phyloP scores from a whole-genome alignment of 495 filamentous ascomycete species.

The Penicillium maclennaniae region DNA sequence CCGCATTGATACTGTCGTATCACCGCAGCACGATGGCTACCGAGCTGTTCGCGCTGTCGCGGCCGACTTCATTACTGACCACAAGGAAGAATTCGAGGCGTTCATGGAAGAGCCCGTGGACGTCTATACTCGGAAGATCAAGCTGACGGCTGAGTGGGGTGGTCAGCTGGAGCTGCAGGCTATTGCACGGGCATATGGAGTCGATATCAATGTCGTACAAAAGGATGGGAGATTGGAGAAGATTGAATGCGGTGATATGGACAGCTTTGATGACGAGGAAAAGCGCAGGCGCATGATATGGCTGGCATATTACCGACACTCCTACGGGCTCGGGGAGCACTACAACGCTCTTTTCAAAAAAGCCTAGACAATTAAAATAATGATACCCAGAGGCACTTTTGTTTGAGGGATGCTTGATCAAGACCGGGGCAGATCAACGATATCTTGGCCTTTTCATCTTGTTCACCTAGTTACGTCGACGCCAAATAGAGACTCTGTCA shows the following conservation, averaged over 20 bases:
- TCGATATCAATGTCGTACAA: slow-evolving; percentile 83
- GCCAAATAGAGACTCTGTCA: slow-evolving; percentile 40
- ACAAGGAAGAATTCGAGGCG: slow-evolving; percentile 58
- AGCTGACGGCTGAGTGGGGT: slow-evolving; percentile 93
- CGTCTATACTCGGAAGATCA: slow-evolving; percentile 69
- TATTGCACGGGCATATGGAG: slow-evolving; percentile 74
- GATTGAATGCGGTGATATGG: slow-evolving; percentile 52
- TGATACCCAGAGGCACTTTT: not conserved
- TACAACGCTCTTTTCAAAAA: slow-evolving; percentile 74
- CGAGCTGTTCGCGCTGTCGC: slow-evolving; percentile 46
- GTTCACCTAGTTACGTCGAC: slow-evolving; percentile 25
- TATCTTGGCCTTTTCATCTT: slow-evolving; percentile 3
- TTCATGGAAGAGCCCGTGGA: slow-evolving; percentile 83
- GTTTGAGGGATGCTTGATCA: not conserved
- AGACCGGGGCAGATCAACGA: not conserved
- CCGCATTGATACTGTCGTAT: slow-evolving; percentile 42
- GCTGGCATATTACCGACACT: slow-evolving; percentile 93
- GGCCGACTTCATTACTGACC: slow-evolving; percentile 53
- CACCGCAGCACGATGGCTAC: slow-evolving; percentile 43
- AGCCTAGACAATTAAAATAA: slow-evolving; percentile 5
- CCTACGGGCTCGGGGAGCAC: slow-evolving; percentile 90
- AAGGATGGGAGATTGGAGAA: slow-evolving; percentile 72
- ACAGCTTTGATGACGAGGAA: slow-evolving; percentile 44
- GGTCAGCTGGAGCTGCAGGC: slow-evolving; percentile 87
- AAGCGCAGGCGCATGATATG: slow-evolving; percentile 56